Evolutionary conservation across 495 filamentous ascomycete genomes (phyloP), one percentile per base, ranked within the genome.

Genomic region (Letharia lupina): DNA sequence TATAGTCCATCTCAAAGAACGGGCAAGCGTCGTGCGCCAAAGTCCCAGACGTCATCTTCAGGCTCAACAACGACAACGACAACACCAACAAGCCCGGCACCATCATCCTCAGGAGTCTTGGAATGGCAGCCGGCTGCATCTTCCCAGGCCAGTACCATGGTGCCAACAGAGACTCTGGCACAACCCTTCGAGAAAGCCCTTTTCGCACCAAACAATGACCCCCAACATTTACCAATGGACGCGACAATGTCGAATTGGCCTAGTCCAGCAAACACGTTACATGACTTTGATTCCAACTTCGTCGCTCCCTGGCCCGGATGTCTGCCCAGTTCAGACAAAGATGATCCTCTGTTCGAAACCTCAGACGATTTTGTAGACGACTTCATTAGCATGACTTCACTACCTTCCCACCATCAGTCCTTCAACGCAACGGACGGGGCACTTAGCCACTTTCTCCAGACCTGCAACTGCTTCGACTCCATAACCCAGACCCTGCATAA

Each of bases 1-100:
- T 76, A 76, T 63, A 69, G 70, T 45, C 70, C 68, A 37, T 73
- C 70, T 42, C 67, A 67, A 59, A 64, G 73, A 18, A 64, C 63
- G n/a, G 73, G 73, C 20, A 71, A 70, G 48, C 56, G 60, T 35
- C 45, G 66, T n/a, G 59, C 57, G 33, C 10, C 41, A 23, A 59
- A 59, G 20, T 20, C 1, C 20, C 57, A 31, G 15, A 31, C 33
- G 7, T 59, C 33, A 59, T 18, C 57, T 59, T 15, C 42, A 45
- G 9, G 42, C 42, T 45, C 42, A 45, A 45, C 42, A 45, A 45
- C 42, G 15, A 18, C 42, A 45, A 45, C 42, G 4, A 45, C 11
- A 12, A 45, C 42, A 45, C 42, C 42, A 15, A 13, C 42, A 45
- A 28, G 23, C 23, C 23, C 23, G 23, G 42, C 42, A 45, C 9